Conservation (phyloP, 1,139 yeast species). For the Lodderomyces beijingensis region DNA sequence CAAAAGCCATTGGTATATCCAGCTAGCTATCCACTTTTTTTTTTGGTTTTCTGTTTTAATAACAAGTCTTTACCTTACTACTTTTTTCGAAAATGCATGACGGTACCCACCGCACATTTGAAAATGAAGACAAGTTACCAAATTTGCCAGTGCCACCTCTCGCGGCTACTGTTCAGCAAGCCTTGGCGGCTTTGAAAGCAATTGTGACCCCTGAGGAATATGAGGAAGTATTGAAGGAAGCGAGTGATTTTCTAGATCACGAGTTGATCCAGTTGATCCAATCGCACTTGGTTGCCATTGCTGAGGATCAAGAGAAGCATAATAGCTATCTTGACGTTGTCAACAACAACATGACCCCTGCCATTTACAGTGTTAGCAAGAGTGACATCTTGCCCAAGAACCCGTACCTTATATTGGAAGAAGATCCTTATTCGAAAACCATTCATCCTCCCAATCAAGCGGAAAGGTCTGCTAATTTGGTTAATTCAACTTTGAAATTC, state of each 20-base stretch:
- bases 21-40: no score
- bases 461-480: slow-evolving; percentile 61
- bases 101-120: slow-evolving; percentile 14
- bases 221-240: slow-evolving; percentile 31
- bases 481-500: slow-evolving; percentile 63
- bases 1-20: no score
- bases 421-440: slow-evolving; percentile 60
- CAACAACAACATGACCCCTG: slow-evolving; percentile 57
- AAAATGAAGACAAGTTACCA: slow-evolving; percentile 31
- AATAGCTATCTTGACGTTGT: slow-evolving; percentile 57
- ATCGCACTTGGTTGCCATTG: slow-evolving; percentile 43
- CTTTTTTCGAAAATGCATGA: neutral
- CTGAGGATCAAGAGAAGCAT: slow-evolving; percentile 30
- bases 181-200: slow-evolving; percentile 48
- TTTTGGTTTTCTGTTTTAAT: no score
- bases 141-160: slow-evolving; percentile 54
- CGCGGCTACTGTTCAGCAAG: slow-evolving; percentile 40
- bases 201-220: slow-evolving; percentile 43
- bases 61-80: no score
- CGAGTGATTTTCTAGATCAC: slow-evolving; percentile 42
- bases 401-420: slow-evolving; percentile 68
- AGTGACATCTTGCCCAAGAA: slow-evolving; percentile 71
- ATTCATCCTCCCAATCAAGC: slow-evolving; percentile 60
- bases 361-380: slow-evolving; percentile 59
- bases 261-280: slow-evolving; percentile 46